These are phyloP conservation scores for Nakazawaea peltata DNA, from an alignment of 805 yeast genomes.

Conservation along the genomic window DNA sequence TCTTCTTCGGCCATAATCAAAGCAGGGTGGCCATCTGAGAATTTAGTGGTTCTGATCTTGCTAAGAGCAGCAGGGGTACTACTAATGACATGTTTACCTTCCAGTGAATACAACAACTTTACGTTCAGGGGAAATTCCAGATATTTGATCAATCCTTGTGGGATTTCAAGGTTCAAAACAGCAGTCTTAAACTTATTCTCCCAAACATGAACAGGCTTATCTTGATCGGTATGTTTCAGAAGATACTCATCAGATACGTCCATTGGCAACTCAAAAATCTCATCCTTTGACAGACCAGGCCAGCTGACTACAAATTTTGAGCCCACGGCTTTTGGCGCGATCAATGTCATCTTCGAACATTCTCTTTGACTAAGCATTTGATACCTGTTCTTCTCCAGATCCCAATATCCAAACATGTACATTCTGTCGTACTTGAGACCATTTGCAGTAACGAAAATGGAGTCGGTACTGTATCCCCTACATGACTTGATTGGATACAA, in stretches of 20 bases:
- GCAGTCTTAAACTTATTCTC: conserved; percentile 13
- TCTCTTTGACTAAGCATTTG: conserved; percentile 16
- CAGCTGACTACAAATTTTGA: conserved; percentile 12
- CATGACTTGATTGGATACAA: conserved; percentile 9
- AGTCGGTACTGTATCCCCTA: conserved; percentile 14
- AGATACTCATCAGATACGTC: conserved; percentile 10
- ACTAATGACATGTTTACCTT: conserved; percentile 19
- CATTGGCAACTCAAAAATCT: too few species aligned
- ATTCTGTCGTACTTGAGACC: conserved; percentile 18
- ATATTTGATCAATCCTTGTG: conserved; percentile 12
- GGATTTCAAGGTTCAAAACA: conserved; percentile 15
- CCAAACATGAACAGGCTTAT: conserved; percentile 16
- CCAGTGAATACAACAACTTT: conserved; percentile 15
- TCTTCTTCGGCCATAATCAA: conserved; percentile 18
- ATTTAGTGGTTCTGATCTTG: conserved; percentile 14
- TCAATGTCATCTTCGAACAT: conserved; percentile 13
- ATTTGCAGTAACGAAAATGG: conserved; percentile 15
- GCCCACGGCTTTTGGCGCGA: conserved; percentile 8
- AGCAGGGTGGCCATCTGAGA: conserved; percentile 24
- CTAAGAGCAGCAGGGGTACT: conserved; percentile 15
- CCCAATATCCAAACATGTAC: conserved; percentile 19
- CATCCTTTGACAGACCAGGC: too few species aligned
- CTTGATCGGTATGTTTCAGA: background rate
- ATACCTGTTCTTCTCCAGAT: conserved; percentile 10
- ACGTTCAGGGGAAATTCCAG: conserved; percentile 15